Evolutionary conservation across 169 alveolate species (phyloP).

Genomic region (Eimeria sp.): DNA sequence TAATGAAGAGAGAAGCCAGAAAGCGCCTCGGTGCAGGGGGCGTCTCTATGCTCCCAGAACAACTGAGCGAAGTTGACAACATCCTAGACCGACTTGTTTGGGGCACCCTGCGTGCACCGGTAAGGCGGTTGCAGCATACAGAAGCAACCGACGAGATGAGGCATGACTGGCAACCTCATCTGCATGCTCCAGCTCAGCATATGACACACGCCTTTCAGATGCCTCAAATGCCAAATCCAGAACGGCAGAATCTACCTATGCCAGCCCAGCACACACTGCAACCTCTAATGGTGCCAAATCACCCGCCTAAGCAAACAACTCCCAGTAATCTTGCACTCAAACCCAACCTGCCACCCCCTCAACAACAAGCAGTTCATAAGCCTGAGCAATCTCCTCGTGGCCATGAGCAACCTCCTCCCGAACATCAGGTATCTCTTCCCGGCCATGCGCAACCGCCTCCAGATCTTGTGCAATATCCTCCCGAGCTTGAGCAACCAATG

Average conservation of each 20-base stretch:
- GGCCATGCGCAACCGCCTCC: background rate
- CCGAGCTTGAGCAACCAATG: background rate
- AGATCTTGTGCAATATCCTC: background rate
- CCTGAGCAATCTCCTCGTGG: background rate
- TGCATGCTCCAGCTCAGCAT: background rate
- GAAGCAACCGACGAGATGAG: background rate
- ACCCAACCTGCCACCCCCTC: background rate
- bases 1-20: constrained; percentile 51
- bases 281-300: background rate
- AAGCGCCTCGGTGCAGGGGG: constrained; percentile 22
- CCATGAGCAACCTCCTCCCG: background rate
- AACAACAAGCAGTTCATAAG: background rate
- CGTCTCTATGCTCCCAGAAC: constrained; percentile 38
- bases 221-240: background rate
- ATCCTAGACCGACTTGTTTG: constrained; percentile 39
- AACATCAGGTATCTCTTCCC: background rate
- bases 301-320: background rate
- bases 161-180: background rate
- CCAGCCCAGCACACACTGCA: background rate
- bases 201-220: background rate
- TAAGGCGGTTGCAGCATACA: constrained; percentile 40
- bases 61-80: constrained; percentile 4
- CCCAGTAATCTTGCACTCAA: background rate
- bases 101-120: constrained; percentile 26
- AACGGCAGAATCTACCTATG: background rate